phyloP scores from a whole-genome alignment of 176 grass and related monocot species.

The Oryza longistaminata region DNA sequence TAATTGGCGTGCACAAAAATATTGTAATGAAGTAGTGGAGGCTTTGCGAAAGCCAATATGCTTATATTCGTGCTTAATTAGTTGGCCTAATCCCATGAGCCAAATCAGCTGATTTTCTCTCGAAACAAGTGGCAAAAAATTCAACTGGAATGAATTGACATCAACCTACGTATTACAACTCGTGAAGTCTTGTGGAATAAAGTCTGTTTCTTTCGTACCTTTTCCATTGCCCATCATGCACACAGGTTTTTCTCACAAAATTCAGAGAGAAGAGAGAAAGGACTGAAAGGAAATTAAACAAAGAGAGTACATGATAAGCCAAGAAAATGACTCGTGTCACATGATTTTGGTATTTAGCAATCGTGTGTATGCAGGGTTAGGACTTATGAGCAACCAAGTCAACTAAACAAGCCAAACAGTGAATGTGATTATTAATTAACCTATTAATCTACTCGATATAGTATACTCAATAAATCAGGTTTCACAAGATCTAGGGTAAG shows the following conservation, averaged over 20 bases:
- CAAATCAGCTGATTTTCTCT: not conserved
- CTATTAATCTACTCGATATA: not conserved
- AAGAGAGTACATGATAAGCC: not conserved
- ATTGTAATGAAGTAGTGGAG: not conserved
- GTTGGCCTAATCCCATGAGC: not conserved
- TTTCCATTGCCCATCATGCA: not conserved
- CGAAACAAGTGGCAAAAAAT: conserved; percentile 18
- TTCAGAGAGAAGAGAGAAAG: not conserved
- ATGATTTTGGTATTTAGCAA: conserved; percentile 46
- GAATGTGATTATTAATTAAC: not conserved
- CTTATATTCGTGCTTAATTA: not conserved
- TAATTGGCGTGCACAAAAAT: not conserved
- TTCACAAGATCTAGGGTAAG: not conserved
- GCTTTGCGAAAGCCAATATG: not conserved
- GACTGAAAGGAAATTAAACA: not conserved
- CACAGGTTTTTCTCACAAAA: not conserved
- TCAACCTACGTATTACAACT: not conserved
- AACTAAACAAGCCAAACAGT: not conserved
- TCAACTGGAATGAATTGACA: not conserved
- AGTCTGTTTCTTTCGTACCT: not conserved
- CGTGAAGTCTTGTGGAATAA: conserved; percentile 9
- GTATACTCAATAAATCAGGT: not conserved
- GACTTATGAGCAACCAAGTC: not conserved
- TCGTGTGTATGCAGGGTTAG: not conserved
- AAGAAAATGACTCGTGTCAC: conserved; percentile 48